A percentile compares a stretch with the other conserved stretches of the same genome.
These are phyloP conservation scores for Penicillium soppii DNA, from an alignment of 495 filamentous ascomycete genomes.

Conservation along the genomic window DNA sequence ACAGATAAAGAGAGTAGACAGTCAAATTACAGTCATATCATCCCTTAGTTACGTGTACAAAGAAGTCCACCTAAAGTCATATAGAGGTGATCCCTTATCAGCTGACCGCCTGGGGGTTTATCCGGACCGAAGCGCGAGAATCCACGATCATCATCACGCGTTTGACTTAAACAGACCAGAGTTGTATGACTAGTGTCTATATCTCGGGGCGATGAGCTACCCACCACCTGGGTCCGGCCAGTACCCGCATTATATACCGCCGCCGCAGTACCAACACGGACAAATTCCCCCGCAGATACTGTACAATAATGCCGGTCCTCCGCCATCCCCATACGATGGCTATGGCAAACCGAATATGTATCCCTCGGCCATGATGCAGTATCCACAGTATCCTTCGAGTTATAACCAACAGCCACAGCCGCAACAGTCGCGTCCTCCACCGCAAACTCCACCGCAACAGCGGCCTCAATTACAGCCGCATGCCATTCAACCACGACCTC, in stretches of 20 bases:
- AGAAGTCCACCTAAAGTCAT: neutral
- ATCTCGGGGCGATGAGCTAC: constrained; percentile 49
- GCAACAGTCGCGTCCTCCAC: constrained; percentile 8
- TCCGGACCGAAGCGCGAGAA: constrained; percentile 37
- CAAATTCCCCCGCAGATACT: constrained; percentile 39
- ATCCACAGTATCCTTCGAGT: constrained; percentile 25
- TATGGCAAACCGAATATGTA: constrained; percentile 42
- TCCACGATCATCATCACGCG: constrained; percentile 15
- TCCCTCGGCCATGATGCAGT: constrained; percentile 40
- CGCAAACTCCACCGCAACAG: constrained; percentile 16
- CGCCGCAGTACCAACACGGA: constrained; percentile 36
- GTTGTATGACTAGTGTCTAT: constrained; percentile 19
- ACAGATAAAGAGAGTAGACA: too few relatives aligned
- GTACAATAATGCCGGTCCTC: constrained; percentile 40
- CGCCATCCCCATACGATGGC: constrained; percentile 32
- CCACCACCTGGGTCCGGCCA: constrained; percentile 47
- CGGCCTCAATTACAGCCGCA: constrained; percentile 15
- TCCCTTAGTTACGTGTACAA: neutral
- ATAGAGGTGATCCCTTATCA: constrained; percentile 12
- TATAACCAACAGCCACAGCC: constrained; percentile 29
- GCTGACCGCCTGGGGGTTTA: constrained; percentile 32
- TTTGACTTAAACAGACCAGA: constrained; percentile 15
- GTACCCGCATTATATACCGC: constrained; percentile 34
- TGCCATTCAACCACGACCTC: constrained; percentile 8
- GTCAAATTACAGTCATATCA: too few relatives aligned